Evolutionary conservation across 2,329 filamentous ascomycete genomes (phyloP), one percentile per base, ranked within the genome.

Genomic region (Sclerotinia subarctica): DNA sequence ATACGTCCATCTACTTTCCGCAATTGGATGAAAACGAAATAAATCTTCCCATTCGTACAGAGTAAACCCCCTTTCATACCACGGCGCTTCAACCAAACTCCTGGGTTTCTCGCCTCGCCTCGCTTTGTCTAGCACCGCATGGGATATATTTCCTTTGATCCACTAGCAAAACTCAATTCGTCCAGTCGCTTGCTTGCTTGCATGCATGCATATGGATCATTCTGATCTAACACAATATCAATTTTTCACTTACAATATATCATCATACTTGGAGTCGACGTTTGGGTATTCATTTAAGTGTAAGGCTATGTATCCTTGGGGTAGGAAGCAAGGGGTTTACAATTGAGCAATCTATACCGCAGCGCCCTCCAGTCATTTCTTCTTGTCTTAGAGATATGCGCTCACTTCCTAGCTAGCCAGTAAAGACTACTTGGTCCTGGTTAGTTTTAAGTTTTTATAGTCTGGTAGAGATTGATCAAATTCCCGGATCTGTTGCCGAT

Each of bases 381-480:
- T 44, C 35, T 15, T 21, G 44, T 26, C 24, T 26, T 7, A 44
- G 19, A 57, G 38, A 24, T 57, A 57, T 35, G 29, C 26, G 52
- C 38, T 38, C 38, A 57, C n/a, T 32, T 26, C 7, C 26, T 54
- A 64, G 38, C 65, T 54, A 67, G 26, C 65, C 57, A 38, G 65
- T 69, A 53, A 59, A 68, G 29, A 67, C 69, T 60, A 75, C 73
- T 69, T 66, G 75, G 77, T 47, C 77, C 76, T 11, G 76, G 76
- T 62, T 29, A 29, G 29, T 29, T 29, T 29, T 29, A 29, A 29
- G 29, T 29, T 29, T 29, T 71, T 56, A 72, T 70, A 3, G 70
- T 54, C 24, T 67, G 56, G 42, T 75, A 79, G 66, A 82, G 83
- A 72, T 83, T 80, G 72, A 83, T 79, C 52, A 80, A 73, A 84